These are phyloP conservation scores for Dunaliella primolecta DNA, from an alignment of 139 green algal genomes.

Conservation along the genomic window DNA sequence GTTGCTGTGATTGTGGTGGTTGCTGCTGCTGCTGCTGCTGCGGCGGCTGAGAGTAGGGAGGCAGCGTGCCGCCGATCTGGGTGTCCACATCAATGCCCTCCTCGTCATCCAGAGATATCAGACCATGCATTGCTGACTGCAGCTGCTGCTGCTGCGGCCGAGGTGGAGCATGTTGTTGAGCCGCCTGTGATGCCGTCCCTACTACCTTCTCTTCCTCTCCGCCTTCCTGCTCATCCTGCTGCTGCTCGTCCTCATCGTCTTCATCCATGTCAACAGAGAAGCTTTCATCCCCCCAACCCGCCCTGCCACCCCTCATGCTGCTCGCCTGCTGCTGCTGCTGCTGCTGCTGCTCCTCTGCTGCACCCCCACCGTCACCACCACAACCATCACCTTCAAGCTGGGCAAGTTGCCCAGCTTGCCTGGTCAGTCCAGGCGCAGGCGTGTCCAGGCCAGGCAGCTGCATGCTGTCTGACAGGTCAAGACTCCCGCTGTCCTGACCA, in stretches of 20 bases:
- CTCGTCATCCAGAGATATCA: not conserved
- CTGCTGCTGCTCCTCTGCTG: not conserved
- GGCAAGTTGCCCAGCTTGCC: not conserved
- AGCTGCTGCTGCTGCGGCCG: constrained; percentile 3
- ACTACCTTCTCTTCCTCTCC: no score
- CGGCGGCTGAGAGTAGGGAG: not conserved
- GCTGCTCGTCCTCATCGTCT: not conserved
- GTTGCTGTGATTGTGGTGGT: not conserved
- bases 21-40: constrained; percentile 2
- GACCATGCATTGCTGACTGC: not conserved
- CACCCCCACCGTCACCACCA: not conserved
- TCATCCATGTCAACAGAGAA: not conserved
- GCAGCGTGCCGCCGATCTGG: not conserved
- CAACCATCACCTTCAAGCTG: no score
- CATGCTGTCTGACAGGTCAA: not conserved
- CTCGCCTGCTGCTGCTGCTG: not conserved
- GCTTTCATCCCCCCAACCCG: not conserved
- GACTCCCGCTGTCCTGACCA: not conserved
- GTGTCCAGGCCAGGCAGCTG: constrained; percentile 10
- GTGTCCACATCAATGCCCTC: not conserved
- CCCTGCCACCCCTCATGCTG: not conserved
- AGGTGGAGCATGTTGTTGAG: no score
- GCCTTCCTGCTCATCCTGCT: not conserved
- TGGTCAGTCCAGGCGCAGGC: no score
- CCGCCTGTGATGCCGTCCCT: no score